These are phyloP conservation scores for Leccinellum rugosiceps DNA, from an alignment of 768 basidiomycete genomes.

Conservation along the genomic window DNA sequence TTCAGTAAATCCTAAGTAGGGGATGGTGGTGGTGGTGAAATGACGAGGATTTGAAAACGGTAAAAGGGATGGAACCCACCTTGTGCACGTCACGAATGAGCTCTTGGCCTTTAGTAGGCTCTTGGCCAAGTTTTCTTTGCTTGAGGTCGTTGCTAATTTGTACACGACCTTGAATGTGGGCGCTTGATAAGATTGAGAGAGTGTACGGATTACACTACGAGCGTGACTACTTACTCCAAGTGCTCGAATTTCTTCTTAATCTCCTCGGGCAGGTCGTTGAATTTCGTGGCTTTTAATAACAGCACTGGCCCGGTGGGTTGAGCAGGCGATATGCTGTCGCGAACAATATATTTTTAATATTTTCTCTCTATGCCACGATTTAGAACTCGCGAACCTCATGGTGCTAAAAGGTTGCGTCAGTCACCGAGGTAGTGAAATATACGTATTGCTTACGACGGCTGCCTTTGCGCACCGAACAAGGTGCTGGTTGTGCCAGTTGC, in stretches of 20 bases:
- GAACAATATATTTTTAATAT: constrained; percentile 2
- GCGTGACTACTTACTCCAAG: constrained; percentile 57
- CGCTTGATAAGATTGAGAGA: constrained; percentile 37
- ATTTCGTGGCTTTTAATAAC: constrained; percentile 60
- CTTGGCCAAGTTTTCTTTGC: constrained; percentile 71
- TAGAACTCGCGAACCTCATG: constrained; percentile 26
- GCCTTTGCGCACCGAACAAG: constrained; percentile 31
- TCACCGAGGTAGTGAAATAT: not conserved
- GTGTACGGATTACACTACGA: not conserved
- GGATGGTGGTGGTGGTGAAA: not conserved
- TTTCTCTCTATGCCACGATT: not conserved
- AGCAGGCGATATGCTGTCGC: constrained; percentile 28
- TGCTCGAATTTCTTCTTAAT: constrained; percentile 60
- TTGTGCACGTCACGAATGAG: constrained; percentile 65
- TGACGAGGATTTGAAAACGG: not conserved
- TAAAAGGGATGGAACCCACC: constrained; percentile 34
- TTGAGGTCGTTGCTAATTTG: constrained; percentile 80
- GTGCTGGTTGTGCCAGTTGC: constrained; percentile 4
- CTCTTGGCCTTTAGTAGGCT: constrained; percentile 70
- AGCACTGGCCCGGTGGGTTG: constrained; percentile 27
- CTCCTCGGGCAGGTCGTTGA: constrained; percentile 77
- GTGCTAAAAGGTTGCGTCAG: constrained; percentile 5
- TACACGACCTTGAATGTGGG: constrained; percentile 71
- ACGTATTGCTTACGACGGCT: constrained; percentile 26
- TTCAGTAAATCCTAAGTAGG: constrained; percentile 58